Conservation (phyloP, 2,329 filamentous ascomycete species). For the Chaetomium olivaceum region DNA sequence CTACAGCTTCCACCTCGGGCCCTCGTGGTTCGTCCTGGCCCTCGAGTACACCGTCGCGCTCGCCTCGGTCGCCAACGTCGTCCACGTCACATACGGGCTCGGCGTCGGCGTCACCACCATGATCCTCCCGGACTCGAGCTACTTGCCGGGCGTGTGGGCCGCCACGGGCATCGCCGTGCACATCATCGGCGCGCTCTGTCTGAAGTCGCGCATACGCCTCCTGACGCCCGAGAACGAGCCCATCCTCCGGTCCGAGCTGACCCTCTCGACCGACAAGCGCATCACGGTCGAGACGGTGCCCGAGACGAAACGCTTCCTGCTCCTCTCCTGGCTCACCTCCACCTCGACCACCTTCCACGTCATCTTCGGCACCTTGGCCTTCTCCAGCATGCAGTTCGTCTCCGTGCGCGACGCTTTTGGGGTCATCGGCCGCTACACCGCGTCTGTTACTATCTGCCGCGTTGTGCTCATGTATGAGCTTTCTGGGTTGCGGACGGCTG, state of each 20-base stretch:
- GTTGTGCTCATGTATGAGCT: slow-evolving; percentile 35
- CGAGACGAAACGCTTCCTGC: slow-evolving; percentile 4
- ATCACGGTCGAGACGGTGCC: slow-evolving; percentile 11
- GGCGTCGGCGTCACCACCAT: slow-evolving; percentile 17
- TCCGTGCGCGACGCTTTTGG: slow-evolving; percentile 31
- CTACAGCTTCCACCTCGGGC: slow-evolving; percentile 12
- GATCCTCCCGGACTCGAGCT: slow-evolving; percentile 13
- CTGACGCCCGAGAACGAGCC: slow-evolving; percentile 4
- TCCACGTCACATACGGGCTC: slow-evolving; percentile 13
- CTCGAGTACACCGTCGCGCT: slow-evolving; percentile 7
- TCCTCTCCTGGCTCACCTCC: slow-evolving; percentile 29
- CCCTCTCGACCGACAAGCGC: neutral
- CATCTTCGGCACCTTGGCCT: slow-evolving; percentile 34
- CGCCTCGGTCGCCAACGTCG: slow-evolving; percentile 14
- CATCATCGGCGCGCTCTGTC: slow-evolving; percentile 15
- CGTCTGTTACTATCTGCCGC: slow-evolving; percentile 32
- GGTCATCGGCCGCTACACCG: slow-evolving; percentile 32
- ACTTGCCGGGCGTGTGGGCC: slow-evolving; percentile 3
- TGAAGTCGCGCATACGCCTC: slow-evolving; percentile 4
- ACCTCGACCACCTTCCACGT: slow-evolving; percentile 32
- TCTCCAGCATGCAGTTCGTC: slow-evolving; percentile 35
- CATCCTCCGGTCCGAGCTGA: slow-evolving; percentile 5
- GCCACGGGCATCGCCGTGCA: slow-evolving; percentile 8
- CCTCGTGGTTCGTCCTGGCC: slow-evolving; percentile 1
- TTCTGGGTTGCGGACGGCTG: slow-evolving; percentile 22